These are phyloP conservation scores for Primulina eburnea DNA, from an alignment of 257 asterid genomes.

Conservation along the genomic window DNA sequence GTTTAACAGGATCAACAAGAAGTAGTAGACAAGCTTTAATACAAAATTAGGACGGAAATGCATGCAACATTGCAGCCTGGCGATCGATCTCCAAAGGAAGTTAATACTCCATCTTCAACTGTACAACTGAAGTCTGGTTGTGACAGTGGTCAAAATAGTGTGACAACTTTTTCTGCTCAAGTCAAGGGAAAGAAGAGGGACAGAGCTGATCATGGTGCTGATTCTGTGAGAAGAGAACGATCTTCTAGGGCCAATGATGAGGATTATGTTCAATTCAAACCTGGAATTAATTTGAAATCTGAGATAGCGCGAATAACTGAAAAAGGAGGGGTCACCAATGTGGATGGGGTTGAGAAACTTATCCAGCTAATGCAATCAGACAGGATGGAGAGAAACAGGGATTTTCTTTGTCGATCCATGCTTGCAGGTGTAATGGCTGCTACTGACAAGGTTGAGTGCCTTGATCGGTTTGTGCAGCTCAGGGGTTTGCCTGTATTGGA, in stretches of 20 bases:
- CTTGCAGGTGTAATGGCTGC: constrained; percentile 53
- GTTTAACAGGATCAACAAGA: constrained; percentile 45
- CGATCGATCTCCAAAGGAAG: constrained; percentile 45
- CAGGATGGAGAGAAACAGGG: constrained; percentile 30
- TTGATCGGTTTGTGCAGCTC: constrained; percentile 46
- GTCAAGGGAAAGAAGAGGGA: constrained; percentile 54
- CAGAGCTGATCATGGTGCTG: constrained; percentile 35
- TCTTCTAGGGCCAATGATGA: constrained; percentile 35
- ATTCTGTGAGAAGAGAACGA: constrained; percentile 35
- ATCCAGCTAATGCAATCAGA: constrained; percentile 45
- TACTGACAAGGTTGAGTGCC: constrained; percentile 53
- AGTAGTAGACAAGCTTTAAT: constrained; percentile 44
- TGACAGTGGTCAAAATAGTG: constrained; percentile 18
- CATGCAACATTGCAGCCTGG: constrained; percentile 41
- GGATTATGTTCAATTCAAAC: constrained; percentile 22
- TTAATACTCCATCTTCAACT: constrained; percentile 34
- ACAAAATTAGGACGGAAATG: constrained; percentile 43
- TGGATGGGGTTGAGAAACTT: constrained; percentile 45
- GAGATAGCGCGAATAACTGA: constrained; percentile 42
- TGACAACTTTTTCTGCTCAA: constrained; percentile 28
- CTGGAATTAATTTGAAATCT: constrained; percentile 31
- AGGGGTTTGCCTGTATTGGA: constrained; percentile 54
- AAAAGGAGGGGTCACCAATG: constrained; percentile 37
- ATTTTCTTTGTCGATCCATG: constrained; percentile 36
- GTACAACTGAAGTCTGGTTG: constrained; percentile 36